These are phyloP conservation scores for Eucalyptus pauciflora DNA, from an alignment of 345 rosid species.

Conservation along the genomic window DNA sequence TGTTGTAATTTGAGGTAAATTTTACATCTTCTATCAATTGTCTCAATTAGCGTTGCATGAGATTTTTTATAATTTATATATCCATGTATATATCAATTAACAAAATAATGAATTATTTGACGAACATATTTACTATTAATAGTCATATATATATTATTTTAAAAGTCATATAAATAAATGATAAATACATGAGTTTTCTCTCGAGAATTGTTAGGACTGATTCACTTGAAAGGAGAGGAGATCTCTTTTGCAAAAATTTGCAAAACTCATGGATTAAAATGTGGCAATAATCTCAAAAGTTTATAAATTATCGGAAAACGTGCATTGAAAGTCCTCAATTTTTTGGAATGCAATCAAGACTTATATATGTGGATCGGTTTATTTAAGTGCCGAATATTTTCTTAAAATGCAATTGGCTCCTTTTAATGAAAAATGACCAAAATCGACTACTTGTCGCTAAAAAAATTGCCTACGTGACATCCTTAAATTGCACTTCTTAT, in stretches of 20 bases:
- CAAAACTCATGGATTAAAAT: background rate
- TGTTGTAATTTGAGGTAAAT: background rate
- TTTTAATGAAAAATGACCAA: background rate
- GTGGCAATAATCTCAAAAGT: background rate
- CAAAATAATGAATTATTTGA: background rate
- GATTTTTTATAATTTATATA: background rate
- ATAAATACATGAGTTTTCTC: background rate
- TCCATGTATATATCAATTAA: no score
- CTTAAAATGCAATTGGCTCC: background rate
- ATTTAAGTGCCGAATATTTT: background rate
- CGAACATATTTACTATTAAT: background rate
- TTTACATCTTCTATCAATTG: background rate
- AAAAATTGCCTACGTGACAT: rapidly evolving
- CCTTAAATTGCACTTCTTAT: background rate
- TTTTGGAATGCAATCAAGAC: background rate
- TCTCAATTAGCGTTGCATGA: background rate
- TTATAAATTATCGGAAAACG: background rate
- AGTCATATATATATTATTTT: background rate
- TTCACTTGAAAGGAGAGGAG: background rate
- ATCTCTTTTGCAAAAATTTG: background rate
- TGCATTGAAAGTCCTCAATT: background rate
- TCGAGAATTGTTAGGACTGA: rapidly evolving
- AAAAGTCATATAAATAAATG: background rate
- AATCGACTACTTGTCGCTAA: background rate
- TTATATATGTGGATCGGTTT: background rate